Evolutionary conservation across 139 green algal species (phyloP).

Genomic region (Closterium sp.): DNA sequence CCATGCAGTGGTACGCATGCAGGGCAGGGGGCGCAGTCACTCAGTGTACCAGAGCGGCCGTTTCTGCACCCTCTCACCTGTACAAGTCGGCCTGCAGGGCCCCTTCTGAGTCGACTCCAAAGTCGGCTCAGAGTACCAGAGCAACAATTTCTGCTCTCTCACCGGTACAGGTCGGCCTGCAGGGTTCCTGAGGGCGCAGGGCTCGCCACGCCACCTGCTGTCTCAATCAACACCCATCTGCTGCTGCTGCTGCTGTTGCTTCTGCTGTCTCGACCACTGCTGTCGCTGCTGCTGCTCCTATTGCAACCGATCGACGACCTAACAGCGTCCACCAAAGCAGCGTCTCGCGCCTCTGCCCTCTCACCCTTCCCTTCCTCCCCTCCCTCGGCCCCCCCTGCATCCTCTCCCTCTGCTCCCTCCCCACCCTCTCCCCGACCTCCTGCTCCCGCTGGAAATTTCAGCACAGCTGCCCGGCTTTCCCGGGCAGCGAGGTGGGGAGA

Average conservation of each 20-base stretch:
- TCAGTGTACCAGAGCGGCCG: too few species aligned
- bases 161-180: constrained; percentile 59
- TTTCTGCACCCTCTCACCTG: constrained; percentile 26
- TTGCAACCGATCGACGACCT: not conserved
- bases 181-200: constrained; percentile 78
- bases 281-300: not conserved
- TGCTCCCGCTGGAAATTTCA: not conserved
- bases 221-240: constrained; percentile 81
- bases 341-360: not conserved
- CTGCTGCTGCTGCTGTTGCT: not conserved
- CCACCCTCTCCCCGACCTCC: not conserved
- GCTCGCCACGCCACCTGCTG: constrained; percentile 81
- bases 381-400: not conserved
- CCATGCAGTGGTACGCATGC: too few species aligned
- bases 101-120: too few species aligned
- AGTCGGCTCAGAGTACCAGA: too few species aligned
- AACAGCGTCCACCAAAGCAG: not conserved
- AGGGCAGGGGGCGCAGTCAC: too few species aligned
- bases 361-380: not conserved
- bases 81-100: constrained; percentile 64
- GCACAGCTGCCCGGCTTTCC: not conserved
- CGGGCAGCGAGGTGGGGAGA: constrained; percentile 70
- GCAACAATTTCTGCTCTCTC: too few species aligned
- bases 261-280: not conserved
- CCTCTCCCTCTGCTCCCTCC: not conserved